Evolutionary conservation across 2,329 filamentous ascomycete species (phyloP), one percentile per base, ranked within the genome.

Genomic region (Fusarium pseudoanthophilum): DNA sequence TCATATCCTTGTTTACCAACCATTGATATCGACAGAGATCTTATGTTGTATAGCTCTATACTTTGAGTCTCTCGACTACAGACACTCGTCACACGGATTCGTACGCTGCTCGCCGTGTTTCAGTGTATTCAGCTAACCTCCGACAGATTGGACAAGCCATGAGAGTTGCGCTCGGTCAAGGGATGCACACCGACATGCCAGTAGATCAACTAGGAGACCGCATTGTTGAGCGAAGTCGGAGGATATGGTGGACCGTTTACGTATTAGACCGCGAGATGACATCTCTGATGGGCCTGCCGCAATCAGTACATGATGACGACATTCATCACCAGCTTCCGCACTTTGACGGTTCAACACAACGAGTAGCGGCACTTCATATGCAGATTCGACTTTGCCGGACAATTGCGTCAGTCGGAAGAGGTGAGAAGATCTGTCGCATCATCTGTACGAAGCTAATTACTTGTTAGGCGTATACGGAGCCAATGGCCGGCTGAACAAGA

Each of bases 211-310:
- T 87, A 0, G 83, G 83, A 1, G 81, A 83, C 2, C 67, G 74
- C 0, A 72, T 82, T 3, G 83, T 86, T 1, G 82, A 88, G 66
- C 78, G 87, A 57, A 85, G 83, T 58, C 84, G 86, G 2, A 83
- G 83, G 39, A 81, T 87, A 15, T 89, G 86, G 86, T 89, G 87
- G 86, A 88, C 87, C 0, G 81, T 87, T 0, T 88, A 87, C 45
- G 81, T 88, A 4, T 77, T 89, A 2, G 87, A 89, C 60, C 82
- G 87, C 5, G 83, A 88, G 70, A 87, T 88, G 82, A 86, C 86
- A 2, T 86, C 86, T 1, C 69, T 88, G 5, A 87, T 88, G 84
- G 87, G 87, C 0, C 69, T 87, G 1, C 87, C 87, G 0, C 82
- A 85, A 51, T 84, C 85, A 0, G 80, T 89, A 4, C 80, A 81